These are phyloP conservation scores for Acarospora socialis DNA, from an alignment of 2,329 filamentous ascomycete genomes.

Conservation along the genomic window DNA sequence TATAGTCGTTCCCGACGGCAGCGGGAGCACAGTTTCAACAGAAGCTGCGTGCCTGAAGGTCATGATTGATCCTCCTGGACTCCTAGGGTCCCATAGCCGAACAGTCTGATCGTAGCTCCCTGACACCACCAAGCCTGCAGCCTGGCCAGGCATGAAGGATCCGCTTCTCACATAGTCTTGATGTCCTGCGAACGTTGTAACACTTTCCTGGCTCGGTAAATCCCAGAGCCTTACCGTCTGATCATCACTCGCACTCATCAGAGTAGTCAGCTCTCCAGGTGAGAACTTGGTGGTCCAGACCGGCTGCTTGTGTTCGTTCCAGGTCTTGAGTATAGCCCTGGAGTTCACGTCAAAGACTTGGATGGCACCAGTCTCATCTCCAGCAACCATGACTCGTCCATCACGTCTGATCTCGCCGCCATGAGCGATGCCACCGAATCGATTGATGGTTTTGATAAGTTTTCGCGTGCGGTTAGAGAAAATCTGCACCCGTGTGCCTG, in stretches of 20 bases:
- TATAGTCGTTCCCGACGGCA: constrained; percentile 74
- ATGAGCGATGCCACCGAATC: constrained; percentile 83
- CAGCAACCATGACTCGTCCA: constrained; percentile 76
- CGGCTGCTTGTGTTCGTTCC: constrained; percentile 86
- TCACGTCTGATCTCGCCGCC: constrained; percentile 80
- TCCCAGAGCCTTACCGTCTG: constrained; percentile 90
- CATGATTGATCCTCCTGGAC: constrained; percentile 58
- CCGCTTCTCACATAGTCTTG: constrained; percentile 84
- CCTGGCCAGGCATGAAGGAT: constrained; percentile 65
- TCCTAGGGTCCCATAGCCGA: constrained; percentile 79
- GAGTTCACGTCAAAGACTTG: constrained; percentile 91
- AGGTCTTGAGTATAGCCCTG: constrained; percentile 85
- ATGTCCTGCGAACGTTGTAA: constrained; percentile 70
- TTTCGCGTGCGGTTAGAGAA: constrained; percentile 88
- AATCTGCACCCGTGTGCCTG: constrained; percentile 81
- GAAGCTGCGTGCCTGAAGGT: constrained; percentile 88
- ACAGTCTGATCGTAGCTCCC: constrained; percentile 94
- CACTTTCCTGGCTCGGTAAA: constrained; percentile 63
- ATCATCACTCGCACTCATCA: constrained; percentile 87
- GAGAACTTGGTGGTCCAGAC: constrained; percentile 88
- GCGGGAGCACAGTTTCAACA: constrained; percentile 74
- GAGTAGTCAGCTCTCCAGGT: constrained; percentile 67
- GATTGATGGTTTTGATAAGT: constrained; percentile 81
- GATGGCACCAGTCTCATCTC: constrained; percentile 80
- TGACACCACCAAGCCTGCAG: constrained; percentile 60